Conservation (phyloP, 2,329 filamentous ascomycete species). For the Botrytis fragariae region DNA sequence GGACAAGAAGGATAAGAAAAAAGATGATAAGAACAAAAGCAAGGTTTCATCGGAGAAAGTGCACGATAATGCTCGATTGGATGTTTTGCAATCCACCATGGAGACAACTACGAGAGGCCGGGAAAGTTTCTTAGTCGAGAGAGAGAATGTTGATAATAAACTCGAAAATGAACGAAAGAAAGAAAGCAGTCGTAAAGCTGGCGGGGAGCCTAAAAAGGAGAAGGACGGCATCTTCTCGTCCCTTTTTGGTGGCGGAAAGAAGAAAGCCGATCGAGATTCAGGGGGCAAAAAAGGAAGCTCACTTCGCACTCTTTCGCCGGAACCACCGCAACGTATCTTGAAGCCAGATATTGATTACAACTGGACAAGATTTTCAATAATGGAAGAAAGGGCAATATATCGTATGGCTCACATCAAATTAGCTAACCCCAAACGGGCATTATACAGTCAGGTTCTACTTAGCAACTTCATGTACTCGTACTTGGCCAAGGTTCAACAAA, state of each 20-base stretch:
- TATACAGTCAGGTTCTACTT: conserved; percentile 91
- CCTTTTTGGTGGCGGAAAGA: conserved; percentile 86
- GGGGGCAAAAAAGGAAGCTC: conserved; percentile 69
- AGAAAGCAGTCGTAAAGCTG: conserved; percentile 69
- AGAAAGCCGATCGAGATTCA: conserved; percentile 75
- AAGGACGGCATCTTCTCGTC: conserved; percentile 93
- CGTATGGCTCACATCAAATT: conserved; percentile 98
- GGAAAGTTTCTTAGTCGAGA: conserved; percentile 81
- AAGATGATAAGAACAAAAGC: conserved; percentile 60
- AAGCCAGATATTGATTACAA: conserved; percentile 91
- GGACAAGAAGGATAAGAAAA: conserved; percentile 66
- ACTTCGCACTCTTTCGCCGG: conserved; percentile 74
- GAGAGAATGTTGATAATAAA: conserved; percentile 68
- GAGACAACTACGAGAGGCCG: conserved; percentile 67
- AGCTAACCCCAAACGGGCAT: conserved; percentile 87
- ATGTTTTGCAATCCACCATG: conserved; percentile 84
- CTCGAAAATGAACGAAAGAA: conserved; percentile 81
- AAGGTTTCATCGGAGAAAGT: conserved; percentile 55
- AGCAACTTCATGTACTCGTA: conserved; percentile 99
- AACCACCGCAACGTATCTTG: conserved; percentile 69
- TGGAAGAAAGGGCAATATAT: conserved; percentile 96
- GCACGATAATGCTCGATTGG: conserved; percentile 79
- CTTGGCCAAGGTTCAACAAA: conserved; percentile 95
- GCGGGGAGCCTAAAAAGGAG: conserved; percentile 76
- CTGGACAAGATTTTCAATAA: conserved; percentile 91